A percentile compares a stretch with the other conserved stretches of the same genome.
Conservation (phyloP, 768 basidiomycete genomes). For the Hygrocybe coccinea region DNA sequence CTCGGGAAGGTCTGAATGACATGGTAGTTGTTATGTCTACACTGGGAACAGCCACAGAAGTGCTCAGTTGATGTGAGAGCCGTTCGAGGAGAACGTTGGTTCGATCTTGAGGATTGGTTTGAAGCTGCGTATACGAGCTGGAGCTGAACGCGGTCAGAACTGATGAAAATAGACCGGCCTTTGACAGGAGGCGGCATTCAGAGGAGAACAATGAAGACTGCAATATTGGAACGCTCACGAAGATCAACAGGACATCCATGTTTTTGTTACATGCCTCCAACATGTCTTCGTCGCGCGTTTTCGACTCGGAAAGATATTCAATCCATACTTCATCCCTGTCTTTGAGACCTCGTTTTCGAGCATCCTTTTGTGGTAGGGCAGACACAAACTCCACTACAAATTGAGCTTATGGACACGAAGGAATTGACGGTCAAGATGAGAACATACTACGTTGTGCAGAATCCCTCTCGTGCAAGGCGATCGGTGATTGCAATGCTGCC, state of each 20-base stretch:
- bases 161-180: conserved; percentile 17
- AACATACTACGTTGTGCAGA: no score
- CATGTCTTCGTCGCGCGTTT: conserved; percentile 7
- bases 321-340: conserved; percentile 9
- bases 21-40: background rate
- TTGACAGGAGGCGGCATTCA: background rate
- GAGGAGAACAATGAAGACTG: background rate
- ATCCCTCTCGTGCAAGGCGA: no score
- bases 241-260: conserved; percentile 17
- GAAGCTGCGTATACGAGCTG: conserved; percentile 9
- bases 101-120: conserved; percentile 11
- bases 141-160: conserved; percentile 16
- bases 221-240: conserved; percentile 9
- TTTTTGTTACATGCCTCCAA: conserved; percentile 15
- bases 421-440: no score
- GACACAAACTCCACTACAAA: no score
- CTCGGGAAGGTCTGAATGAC: conserved; percentile 5
- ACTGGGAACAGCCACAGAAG: background rate
- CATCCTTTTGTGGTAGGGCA: background rate
- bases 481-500: no score
- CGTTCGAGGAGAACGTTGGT: conserved; percentile 11
- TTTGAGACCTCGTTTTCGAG: conserved; percentile 2
- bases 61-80: conserved; percentile 6
- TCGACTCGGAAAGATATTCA: conserved; percentile 8
- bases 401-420: no score